These are phyloP conservation scores for Globisporangium spiculum DNA, from an alignment of 352 stramenopile genomes.

Conservation along the genomic window DNA sequence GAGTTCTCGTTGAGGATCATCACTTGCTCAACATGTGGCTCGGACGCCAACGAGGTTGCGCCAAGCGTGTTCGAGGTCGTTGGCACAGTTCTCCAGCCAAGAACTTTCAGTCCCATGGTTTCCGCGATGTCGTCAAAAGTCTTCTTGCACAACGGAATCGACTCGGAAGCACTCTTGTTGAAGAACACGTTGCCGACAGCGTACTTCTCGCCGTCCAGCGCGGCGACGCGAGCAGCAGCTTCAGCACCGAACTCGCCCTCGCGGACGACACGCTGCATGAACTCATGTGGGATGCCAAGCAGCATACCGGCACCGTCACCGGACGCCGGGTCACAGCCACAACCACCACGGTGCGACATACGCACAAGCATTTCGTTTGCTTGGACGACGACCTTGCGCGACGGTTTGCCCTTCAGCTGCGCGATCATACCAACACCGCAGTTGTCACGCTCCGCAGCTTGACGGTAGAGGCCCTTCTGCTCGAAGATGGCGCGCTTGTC, in stretches of 20 bases:
- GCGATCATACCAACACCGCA: slow-evolving; percentile 96
- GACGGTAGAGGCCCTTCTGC: slow-evolving; percentile 54
- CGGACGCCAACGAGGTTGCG: slow-evolving; percentile 90
- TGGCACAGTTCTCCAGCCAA: slow-evolving; percentile 93
- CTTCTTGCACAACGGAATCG: slow-evolving; percentile 86
- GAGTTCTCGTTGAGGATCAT: slow-evolving; percentile 88
- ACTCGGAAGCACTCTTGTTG: slow-evolving; percentile 58
- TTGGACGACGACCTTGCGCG: slow-evolving; percentile 89
- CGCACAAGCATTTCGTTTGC: slow-evolving; percentile 97
- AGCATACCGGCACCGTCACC: slow-evolving; percentile 93
- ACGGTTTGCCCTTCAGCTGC: slow-evolving; percentile 93
- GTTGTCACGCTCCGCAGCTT: slow-evolving; percentile 55
- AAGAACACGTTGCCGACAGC: slow-evolving; percentile 93
- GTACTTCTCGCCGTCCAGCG: slow-evolving; percentile 77
- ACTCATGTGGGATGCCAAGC: slow-evolving; percentile 95
- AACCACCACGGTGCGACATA: slow-evolving; percentile 95
- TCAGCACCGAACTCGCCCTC: slow-evolving; percentile 68
- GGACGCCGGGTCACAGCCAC: slow-evolving; percentile 94
- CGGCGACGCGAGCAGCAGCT: slow-evolving; percentile 27
- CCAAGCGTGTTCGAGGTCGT: slow-evolving; percentile 93
- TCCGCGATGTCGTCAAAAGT: slow-evolving; percentile 81
- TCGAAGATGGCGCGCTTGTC: slow-evolving; percentile 62
- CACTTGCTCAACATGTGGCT: slow-evolving; percentile 94
- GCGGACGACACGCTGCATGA: slow-evolving; percentile 84
- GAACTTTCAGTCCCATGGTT: slow-evolving; percentile 87